Conservation (phyloP, 2,329 filamentous ascomycete species). For the Aureobasidium sp. region DNA sequence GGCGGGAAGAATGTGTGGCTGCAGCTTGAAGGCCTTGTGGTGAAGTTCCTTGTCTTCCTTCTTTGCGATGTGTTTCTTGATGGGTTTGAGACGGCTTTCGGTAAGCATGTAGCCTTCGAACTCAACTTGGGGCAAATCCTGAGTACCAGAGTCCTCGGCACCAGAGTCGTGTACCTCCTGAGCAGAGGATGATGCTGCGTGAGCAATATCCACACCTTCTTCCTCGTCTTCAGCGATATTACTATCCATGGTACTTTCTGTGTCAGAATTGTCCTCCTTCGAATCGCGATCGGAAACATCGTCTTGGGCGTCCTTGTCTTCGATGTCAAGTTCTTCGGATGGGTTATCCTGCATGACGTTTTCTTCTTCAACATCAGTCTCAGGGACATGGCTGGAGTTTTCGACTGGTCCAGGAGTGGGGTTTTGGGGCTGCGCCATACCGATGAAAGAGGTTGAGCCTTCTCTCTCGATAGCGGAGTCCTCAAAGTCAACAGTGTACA, state of each 20-base stretch:
- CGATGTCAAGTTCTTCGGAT: background rate
- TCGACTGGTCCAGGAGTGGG: background rate
- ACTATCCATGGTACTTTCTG: background rate
- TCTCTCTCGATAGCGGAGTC: background rate
- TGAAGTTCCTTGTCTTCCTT: conserved; percentile 21
- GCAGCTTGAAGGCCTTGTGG: conserved; percentile 17
- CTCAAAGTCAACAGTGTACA: background rate
- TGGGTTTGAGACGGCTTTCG: background rate
- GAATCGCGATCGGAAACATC: background rate
- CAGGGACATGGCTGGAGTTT: background rate
- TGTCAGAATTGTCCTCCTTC: background rate
- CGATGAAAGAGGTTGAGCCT: background rate
- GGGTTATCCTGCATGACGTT: background rate
- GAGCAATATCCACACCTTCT: background rate
- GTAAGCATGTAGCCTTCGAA: background rate
- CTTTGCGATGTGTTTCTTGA: background rate
- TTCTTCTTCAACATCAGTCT: background rate
- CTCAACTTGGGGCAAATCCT: background rate
- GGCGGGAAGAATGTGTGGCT: conserved; percentile 19
- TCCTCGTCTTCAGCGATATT: background rate
- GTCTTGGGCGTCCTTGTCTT: background rate
- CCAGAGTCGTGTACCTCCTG: conserved; percentile 3
- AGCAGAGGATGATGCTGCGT: background rate
- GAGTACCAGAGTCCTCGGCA: background rate
- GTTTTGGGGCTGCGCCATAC: background rate